phyloP scores from a whole-genome alignment of 1,139 yeast genomes.

The Suhomyces choctaworum region DNA sequence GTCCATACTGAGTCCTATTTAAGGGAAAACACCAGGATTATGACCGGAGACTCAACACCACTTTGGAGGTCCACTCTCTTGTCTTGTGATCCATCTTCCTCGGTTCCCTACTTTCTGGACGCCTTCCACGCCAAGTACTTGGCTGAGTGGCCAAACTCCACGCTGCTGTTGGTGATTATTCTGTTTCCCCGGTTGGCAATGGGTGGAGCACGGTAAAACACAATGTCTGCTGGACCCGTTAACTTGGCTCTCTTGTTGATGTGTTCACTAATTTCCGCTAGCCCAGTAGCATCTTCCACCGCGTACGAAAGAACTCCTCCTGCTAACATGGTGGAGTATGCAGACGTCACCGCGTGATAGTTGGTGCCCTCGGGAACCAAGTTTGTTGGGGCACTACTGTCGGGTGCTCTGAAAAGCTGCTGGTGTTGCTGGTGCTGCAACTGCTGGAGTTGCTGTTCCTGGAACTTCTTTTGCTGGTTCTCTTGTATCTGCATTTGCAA shows the following conservation, averaged over 20 bases:
- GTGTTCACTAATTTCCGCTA: slow-evolving; percentile 15
- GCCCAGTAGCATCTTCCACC: slow-evolving; percentile 23
- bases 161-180: slow-evolving; percentile 31
- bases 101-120: not conserved
- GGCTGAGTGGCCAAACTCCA: slow-evolving; percentile 64
- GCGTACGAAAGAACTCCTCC: slow-evolving; percentile 46
- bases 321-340: slow-evolving; percentile 38
- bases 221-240: slow-evolving; percentile 43
- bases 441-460: slow-evolving; percentile 19
- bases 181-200: slow-evolving; percentile 51
- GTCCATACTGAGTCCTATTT: not conserved
- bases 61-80: no score
- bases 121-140: slow-evolving; percentile 69
- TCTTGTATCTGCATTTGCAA: slow-evolving; percentile 21
- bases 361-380: slow-evolving; percentile 23
- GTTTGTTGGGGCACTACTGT: slow-evolving; percentile 25
- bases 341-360: slow-evolving; percentile 35
- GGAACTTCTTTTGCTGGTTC: slow-evolving; percentile 18
- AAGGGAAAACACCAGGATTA: not conserved
- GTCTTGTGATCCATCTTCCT: not conserved
- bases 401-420: slow-evolving; percentile 23
- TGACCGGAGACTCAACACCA: no score
- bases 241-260: slow-evolving; percentile 26
- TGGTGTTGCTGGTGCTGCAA: slow-evolving; percentile 22
- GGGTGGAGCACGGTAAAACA: slow-evolving; percentile 87